phyloP scores from a whole-genome alignment of 345 rosid species.

The Ceriops tagal region DNA sequence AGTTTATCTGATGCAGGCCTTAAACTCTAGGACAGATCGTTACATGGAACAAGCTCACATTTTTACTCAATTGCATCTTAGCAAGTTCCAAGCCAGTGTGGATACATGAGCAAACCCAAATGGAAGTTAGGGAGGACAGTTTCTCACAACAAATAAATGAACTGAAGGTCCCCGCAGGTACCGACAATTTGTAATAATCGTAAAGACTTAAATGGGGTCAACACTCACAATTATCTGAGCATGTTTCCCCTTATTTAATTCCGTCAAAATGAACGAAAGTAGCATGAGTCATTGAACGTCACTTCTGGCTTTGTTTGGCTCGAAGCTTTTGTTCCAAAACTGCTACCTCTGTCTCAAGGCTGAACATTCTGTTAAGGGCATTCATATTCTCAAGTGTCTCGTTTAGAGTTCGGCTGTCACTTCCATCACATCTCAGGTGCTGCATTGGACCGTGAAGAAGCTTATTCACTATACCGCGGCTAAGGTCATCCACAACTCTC shows the following conservation, averaged over 20 bases:
- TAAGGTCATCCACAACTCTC: conserved; percentile 84
- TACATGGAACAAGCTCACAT: conserved; percentile 21
- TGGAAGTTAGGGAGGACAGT: conserved; percentile 15
- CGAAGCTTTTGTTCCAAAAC: conserved; percentile 78
- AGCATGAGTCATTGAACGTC: conserved; percentile 10
- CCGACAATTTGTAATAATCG: neutral
- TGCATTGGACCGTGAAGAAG: conserved; percentile 98
- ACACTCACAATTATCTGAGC: neutral
- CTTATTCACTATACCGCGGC: conserved; percentile 89
- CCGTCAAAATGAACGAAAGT: neutral
- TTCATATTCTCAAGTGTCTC: conserved; percentile 97
- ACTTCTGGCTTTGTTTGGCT: conserved; percentile 54
- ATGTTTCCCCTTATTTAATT: conserved; percentile 12
- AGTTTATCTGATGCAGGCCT: neutral
- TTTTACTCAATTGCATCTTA: conserved; percentile 11
- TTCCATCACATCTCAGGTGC: conserved; percentile 92
- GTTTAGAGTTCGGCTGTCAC: conserved; percentile 63
- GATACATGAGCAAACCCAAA: conserved; percentile 9
- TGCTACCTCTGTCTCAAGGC: conserved; percentile 71
- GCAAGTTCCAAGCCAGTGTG: conserved; percentile 10
- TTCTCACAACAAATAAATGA: conserved; percentile 14
- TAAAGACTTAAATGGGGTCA: conserved; percentile 2
- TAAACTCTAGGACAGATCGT: neutral
- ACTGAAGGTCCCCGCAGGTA: conserved; percentile 23
- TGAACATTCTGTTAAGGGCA: conserved; percentile 93